phyloP scores from a whole-genome alignment of 2,329 filamentous ascomycete genomes.

The Colletotrichum tropicale region DNA sequence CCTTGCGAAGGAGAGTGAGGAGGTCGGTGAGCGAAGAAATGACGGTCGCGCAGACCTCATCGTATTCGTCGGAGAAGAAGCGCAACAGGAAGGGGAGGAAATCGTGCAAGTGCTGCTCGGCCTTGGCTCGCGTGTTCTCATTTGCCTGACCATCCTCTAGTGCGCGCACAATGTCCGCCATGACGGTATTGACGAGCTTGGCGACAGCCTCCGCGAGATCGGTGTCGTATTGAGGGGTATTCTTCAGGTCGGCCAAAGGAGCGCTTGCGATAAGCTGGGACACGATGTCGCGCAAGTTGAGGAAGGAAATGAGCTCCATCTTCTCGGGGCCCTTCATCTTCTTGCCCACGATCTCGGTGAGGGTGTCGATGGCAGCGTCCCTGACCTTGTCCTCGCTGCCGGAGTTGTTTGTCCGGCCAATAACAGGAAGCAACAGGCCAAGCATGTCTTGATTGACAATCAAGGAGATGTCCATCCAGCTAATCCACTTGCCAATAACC shows the following conservation, averaged over 20 bases:
- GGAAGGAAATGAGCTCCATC: conserved; percentile 88
- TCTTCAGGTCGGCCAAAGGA: conserved; percentile 77
- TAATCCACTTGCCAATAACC: conserved; percentile 96
- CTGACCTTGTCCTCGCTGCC: conserved; percentile 78
- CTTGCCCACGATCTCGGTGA: conserved; percentile 95
- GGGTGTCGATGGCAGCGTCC: conserved; percentile 90
- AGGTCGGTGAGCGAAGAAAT: conserved; percentile 93
- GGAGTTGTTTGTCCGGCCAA: conserved; percentile 72
- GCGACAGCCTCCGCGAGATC: conserved; percentile 95
- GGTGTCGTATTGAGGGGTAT: conserved; percentile 88
- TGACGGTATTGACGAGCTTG: conserved; percentile 90
- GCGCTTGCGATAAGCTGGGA: conserved; percentile 85
- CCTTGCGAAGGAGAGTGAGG: conserved; percentile 86
- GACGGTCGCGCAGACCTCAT: conserved; percentile 95
- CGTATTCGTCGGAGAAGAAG: conserved; percentile 97
- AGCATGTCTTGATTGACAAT: conserved; percentile 92
- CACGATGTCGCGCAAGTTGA: conserved; percentile 86
- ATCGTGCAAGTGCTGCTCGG: conserved; percentile 79
- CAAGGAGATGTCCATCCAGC: conserved; percentile 96
- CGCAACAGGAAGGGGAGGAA: conserved; percentile 89
- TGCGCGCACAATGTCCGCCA: conserved; percentile 85
- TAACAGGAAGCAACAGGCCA: conserved; percentile 81
- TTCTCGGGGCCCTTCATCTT: conserved; percentile 97
- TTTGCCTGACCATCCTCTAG: conserved; percentile 71
- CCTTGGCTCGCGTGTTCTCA: conserved; percentile 70